Conservation (phyloP, 345 rosid genomes). For the Heritiera littoralis region DNA sequence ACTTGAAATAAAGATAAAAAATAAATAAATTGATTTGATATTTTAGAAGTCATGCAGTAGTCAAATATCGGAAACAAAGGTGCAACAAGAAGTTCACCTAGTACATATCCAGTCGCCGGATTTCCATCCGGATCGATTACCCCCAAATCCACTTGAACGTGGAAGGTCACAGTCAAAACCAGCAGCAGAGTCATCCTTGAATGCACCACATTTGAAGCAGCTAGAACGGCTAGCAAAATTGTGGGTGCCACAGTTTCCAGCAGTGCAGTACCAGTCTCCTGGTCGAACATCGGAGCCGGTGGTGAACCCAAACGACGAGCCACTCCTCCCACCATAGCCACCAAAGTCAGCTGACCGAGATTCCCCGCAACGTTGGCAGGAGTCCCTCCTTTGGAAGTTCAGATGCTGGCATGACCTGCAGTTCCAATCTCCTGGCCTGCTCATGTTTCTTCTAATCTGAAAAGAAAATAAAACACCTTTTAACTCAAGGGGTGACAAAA, state of each 20-base stretch:
- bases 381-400: slow-evolving; percentile 78
- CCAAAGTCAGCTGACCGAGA: slow-evolving; percentile 40
- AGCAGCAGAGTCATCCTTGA: slow-evolving; percentile 58
- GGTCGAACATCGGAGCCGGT: slow-evolving; percentile 92
- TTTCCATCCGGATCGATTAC: slow-evolving; percentile 76
- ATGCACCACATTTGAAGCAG: slow-evolving; percentile 88
- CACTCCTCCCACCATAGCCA: slow-evolving; percentile 50
- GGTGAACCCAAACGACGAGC: slow-evolving; percentile 63
- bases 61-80: neutral
- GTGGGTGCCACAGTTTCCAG: slow-evolving; percentile 86
- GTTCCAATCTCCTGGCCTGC: slow-evolving; percentile 92
- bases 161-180: slow-evolving; percentile 39
- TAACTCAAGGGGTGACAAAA: neutral
- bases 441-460: slow-evolving; percentile 45
- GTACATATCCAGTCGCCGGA: slow-evolving; percentile 82
- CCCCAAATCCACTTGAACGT: slow-evolving; percentile 39
- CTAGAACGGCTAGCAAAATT: slow-evolving; percentile 89
- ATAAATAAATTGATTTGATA: neutral
- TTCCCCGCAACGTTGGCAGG: slow-evolving; percentile 75
- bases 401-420: slow-evolving; percentile 78
- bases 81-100: slow-evolving; percentile 36
- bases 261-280: slow-evolving; percentile 92
- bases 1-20: neutral
- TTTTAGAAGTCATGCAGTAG: neutral
- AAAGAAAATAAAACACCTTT: neutral